These are phyloP conservation scores for Penicillium bovifimosum DNA, from an alignment of 495 filamentous ascomycete genomes.

Conservation along the genomic window DNA sequence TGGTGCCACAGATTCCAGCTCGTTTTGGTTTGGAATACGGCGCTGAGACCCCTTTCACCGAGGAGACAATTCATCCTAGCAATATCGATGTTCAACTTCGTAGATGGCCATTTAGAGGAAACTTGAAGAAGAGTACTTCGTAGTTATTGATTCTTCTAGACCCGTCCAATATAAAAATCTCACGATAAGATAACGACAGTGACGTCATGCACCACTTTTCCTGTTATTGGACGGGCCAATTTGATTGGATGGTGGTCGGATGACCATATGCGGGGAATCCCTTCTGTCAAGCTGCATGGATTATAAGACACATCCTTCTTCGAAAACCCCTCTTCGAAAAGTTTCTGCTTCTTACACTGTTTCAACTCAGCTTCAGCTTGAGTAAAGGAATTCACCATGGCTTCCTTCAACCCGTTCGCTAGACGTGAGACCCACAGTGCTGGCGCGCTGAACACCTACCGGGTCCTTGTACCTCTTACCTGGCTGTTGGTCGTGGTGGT, in stretches of 20 bases:
- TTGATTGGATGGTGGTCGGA: neutral
- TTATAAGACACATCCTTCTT: slow-evolving; percentile 7
- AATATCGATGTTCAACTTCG: too few relatives aligned
- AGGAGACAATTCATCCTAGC: neutral
- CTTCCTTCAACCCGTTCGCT: slow-evolving; percentile 60
- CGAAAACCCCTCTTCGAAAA: too few relatives aligned
- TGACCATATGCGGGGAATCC: slow-evolving; percentile 1
- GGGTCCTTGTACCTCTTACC: slow-evolving; percentile 61
- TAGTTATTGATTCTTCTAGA: too few relatives aligned
- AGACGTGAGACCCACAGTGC: slow-evolving; percentile 54
- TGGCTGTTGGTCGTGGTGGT: slow-evolving; percentile 66
- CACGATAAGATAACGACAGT: neutral
- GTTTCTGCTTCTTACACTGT: neutral
- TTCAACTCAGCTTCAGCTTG: neutral
- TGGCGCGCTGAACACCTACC: slow-evolving; percentile 51
- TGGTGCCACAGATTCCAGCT: neutral
- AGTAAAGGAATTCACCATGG: slow-evolving; percentile 9
- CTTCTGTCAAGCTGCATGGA: neutral
- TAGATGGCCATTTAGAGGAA: too few relatives aligned
- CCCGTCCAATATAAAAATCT: too few relatives aligned
- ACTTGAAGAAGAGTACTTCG: too few relatives aligned
- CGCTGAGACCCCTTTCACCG: neutral
- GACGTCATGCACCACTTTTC: slow-evolving; percentile 3
- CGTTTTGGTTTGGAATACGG: neutral
- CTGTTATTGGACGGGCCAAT: neutral